Evolutionary conservation across 2,329 filamentous ascomycete species (phyloP), one percentile per base, ranked within the genome.

Genomic region (Colletotrichum sp.): DNA sequence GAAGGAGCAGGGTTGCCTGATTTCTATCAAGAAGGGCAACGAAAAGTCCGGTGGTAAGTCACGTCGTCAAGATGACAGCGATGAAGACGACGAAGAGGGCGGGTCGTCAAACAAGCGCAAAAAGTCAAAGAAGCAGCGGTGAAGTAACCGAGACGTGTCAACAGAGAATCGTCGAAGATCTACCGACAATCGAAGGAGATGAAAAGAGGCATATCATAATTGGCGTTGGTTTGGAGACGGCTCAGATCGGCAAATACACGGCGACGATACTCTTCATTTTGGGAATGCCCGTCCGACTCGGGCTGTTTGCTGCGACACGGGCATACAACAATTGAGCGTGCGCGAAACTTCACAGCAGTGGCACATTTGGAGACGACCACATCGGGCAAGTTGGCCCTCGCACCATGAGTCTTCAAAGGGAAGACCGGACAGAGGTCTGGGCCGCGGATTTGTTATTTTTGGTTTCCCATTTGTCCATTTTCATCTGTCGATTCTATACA

Each of bases 1-100:
- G 73, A 95, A 95, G 83, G 89, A 94, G 80, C 95, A 96, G 84
- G 95, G 95, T 6, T 95, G 95, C 80, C 92, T 95, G 66, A 96
- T 97, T 77, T 95, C 95, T 44, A 95, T 96, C 77, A 96, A 96
- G 86, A 97, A 96, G 82, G 95, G 95, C 16, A 96, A 95, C 79
- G 93, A 95, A 75, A 92, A 91, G 83, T 86, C 86, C 19, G 84
- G 79, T 77, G 69, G 81, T 75, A 83, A 82, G 71, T 66, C 85
- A 84, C 67, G 80, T 78, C 68, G 59, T 27, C 84, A 83, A 16
- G 86, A 87, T 13, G 87, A 88, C n/a, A 87, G 85, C 52, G 87
- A 86, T 16, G 87, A 86, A 5, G 88, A 88, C 22, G 87, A 86
- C 5, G 86, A 87, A 3, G 85, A 86, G 5, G 85, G 86, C 15